Evolutionary conservation across 31 red algal genomes (phyloP).

Genomic region (Pterothamnion heteromorphum): DNA sequence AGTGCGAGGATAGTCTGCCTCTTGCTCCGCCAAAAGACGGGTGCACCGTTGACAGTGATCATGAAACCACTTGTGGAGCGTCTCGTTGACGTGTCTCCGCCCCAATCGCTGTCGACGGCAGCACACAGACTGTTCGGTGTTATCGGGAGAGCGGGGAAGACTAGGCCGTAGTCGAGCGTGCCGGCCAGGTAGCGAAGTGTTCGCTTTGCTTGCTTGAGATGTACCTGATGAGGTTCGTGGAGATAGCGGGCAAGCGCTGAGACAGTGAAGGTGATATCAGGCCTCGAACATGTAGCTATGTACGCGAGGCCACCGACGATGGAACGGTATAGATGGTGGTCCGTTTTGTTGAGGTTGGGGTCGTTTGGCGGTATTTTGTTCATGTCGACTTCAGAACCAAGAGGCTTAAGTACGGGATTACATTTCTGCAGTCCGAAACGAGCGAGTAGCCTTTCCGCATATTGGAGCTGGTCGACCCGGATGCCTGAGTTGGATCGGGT

Average conservation of each 20-base stretch:
- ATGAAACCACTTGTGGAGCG: slow-evolving; percentile 22
- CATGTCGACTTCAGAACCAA: background rate
- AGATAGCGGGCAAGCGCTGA: background rate
- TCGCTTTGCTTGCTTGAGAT: background rate
- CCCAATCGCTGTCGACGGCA: slow-evolving; percentile 12
- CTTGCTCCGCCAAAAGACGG: background rate
- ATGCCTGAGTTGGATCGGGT: background rate
- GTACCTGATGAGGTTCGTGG: background rate
- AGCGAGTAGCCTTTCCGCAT: slow-evolving; percentile 2
- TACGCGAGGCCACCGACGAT: background rate
- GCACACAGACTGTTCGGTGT: background rate
- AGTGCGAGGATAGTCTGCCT: slow-evolving; percentile 4
- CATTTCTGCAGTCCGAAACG: background rate
- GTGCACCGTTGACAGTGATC: background rate
- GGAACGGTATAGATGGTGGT: background rate
- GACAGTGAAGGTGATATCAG: background rate
- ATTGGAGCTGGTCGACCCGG: background rate
- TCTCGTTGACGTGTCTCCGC: background rate
- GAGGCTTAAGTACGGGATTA: background rate
- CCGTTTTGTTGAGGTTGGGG: background rate
- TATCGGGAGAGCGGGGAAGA: background rate
- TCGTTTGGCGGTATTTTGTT: background rate
- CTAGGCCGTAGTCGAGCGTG: background rate
- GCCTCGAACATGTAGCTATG: background rate
- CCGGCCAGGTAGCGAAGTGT: background rate